phyloP scores from a whole-genome alignment of 108 stramenopile genomes.

The Fistulifera pelliculosa region DNA sequence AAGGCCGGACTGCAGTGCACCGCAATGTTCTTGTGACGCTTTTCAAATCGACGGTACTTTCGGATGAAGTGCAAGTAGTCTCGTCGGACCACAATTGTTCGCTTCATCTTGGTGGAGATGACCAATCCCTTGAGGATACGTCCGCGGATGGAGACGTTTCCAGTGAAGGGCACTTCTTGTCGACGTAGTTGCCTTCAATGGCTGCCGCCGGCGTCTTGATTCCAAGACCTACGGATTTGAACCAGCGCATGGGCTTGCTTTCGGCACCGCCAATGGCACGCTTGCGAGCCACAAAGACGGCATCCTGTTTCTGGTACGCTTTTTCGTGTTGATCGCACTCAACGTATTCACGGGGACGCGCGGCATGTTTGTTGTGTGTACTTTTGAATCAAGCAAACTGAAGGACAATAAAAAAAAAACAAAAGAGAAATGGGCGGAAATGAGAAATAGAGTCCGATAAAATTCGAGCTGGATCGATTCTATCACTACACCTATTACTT shows the following conservation, averaged over 20 bases:
- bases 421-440: no score
- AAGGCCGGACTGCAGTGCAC: slow-evolving; percentile 98
- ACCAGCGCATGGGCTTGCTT: slow-evolving; percentile 91
- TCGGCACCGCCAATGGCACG: slow-evolving; percentile 61
- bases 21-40: slow-evolving; percentile 98
- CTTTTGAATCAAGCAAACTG: no score
- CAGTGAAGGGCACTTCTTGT: slow-evolving; percentile 99
- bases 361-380: slow-evolving; percentile 31
- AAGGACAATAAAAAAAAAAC: no score
- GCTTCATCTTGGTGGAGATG: slow-evolving; percentile 99
- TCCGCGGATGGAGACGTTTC: slow-evolving; percentile 97
- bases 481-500: no score
- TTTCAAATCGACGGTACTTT: slow-evolving; percentile 99
- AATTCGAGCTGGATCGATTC: no score
- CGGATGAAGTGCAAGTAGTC: slow-evolving; percentile 98
- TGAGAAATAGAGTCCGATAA: no score
- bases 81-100: slow-evolving; percentile 97
- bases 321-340: slow-evolving; percentile 96
- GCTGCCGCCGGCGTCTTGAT: slow-evolving; percentile 98
- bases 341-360: slow-evolving; percentile 66
- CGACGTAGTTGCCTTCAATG: slow-evolving; percentile 94
- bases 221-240: slow-evolving; percentile 94
- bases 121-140: slow-evolving; percentile 96
- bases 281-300: slow-evolving; percentile 96
- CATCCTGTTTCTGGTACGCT: slow-evolving; percentile 99